Evolutionary conservation across 441 rosid genomes (phyloP).

Genomic region (Isatis lusitanica): DNA sequence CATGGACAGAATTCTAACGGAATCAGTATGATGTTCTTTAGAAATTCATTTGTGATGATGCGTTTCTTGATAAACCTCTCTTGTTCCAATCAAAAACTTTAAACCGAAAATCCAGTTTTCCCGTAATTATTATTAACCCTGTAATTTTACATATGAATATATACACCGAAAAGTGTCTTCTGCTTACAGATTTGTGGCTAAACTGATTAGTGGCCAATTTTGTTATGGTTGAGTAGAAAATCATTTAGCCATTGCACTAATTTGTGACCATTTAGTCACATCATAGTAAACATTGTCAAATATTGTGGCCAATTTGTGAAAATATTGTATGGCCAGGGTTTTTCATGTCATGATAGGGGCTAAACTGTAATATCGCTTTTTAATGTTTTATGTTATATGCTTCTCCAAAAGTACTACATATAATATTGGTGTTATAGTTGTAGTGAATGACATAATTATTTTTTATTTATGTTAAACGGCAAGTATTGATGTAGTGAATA

Average conservation of each 20-base stretch:
- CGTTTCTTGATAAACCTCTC: not conserved
- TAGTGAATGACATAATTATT: not conserved
- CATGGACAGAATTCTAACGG: not conserved
- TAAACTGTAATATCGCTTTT: not conserved
- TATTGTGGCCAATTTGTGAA: not conserved
- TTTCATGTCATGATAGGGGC: not conserved
- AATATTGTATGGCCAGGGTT: not conserved
- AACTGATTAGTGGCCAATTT: not conserved
- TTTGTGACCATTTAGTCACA: not conserved
- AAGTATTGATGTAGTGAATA: not conserved
- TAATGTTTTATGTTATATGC: not conserved
- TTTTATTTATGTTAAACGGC: not conserved
- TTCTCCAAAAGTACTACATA: not conserved
- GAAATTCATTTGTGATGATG: not conserved
- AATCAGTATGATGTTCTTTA: not conserved
- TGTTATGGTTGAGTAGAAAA: not conserved
- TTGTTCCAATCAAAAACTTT: not conserved
- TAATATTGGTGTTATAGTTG: not conserved
- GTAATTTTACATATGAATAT: not conserved
- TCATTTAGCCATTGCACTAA: not conserved
- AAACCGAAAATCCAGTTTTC: too few species aligned
- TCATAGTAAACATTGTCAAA: not conserved
- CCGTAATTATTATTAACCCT: not conserved
- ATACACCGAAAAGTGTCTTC: too few species aligned
- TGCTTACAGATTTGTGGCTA: not conserved